Conservation (phyloP, 371 early-diverging fungal species). For the Mucor mucedo region DNA sequence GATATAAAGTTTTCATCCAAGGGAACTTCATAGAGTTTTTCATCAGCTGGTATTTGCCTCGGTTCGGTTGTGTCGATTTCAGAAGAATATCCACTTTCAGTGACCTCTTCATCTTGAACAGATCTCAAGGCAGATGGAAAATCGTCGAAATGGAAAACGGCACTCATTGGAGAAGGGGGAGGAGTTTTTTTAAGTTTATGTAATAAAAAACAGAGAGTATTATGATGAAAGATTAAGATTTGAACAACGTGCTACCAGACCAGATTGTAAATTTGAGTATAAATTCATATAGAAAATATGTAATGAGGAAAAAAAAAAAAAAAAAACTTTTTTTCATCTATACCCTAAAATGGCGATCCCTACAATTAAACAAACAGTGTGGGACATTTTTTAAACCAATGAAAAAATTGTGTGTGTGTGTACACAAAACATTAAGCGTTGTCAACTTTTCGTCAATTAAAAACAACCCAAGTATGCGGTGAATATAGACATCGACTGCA, state of each 20-base stretch:
- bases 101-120: slow-evolving; percentile 8
- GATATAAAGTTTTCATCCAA: slow-evolving; percentile 43
- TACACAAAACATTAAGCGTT: not conserved
- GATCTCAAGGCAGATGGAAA: slow-evolving; percentile 22
- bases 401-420: not conserved
- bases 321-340: not conserved
- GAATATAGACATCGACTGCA: no score
- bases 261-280: slow-evolving; percentile 11
- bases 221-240: slow-evolving; percentile 14
- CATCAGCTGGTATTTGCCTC: slow-evolving; percentile 32
- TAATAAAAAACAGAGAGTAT: slow-evolving; percentile 4
- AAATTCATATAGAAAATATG: slow-evolving; percentile 20
- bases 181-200: not conserved
- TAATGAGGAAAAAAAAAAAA: not conserved
- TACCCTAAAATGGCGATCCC: not conserved
- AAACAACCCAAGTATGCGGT: not conserved
- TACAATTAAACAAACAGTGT: not conserved
- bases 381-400: not conserved
- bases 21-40: slow-evolving; percentile 46
- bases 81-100: slow-evolving; percentile 47
- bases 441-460: not conserved
- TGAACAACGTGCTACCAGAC: slow-evolving; percentile 17
- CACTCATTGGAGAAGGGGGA: slow-evolving; percentile 34
- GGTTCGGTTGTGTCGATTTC: slow-evolving; percentile 44
- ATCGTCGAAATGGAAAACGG: slow-evolving; percentile 55